Percentiles rank a stretch among this genome's conserved stretches.
These are phyloP conservation scores for Phytophthora litchii DNA, from an alignment of 352 stramenopile species.

Conservation along the genomic window DNA sequence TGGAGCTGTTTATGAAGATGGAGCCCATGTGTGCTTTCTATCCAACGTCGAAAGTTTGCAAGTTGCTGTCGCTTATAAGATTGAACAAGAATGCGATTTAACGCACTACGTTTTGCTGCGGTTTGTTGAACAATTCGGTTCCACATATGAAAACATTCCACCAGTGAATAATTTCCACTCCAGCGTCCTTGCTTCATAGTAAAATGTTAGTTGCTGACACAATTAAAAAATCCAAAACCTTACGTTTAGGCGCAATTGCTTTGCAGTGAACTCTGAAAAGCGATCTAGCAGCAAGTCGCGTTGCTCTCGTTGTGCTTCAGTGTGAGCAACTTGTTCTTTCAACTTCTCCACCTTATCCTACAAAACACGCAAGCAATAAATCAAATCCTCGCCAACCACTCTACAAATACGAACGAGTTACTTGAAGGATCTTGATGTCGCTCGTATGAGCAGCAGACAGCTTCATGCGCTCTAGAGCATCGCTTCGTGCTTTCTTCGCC, in stretches of 20 bases:
- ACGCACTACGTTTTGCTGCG: background rate
- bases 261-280: conserved; percentile 34
- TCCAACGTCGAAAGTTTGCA: conserved; percentile 25
- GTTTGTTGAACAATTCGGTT: conserved; percentile 5
- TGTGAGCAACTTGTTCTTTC: conserved; percentile 19
- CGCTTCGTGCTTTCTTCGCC: conserved; percentile 26
- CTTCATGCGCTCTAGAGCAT: conserved; percentile 51
- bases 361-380: conserved; percentile 8
- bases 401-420: conserved; percentile 12
- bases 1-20: conserved; percentile 29
- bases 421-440: conserved; percentile 50
- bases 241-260: conserved; percentile 30
- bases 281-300: conserved; percentile 36
- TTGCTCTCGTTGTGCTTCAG: conserved; percentile 13
- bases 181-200: conserved; percentile 32
- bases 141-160: conserved; percentile 40
- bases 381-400: background rate
- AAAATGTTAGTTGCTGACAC: conserved; percentile 3
- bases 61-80: conserved; percentile 21
- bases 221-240: conserved; percentile 1
- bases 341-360: conserved; percentile 55
- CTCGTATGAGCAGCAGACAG: conserved; percentile 52
- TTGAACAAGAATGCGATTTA: conserved; percentile 19
- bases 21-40: conserved; percentile 5
- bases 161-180: conserved; percentile 24